Base-by-base conservation (phyloP, 208 protist species). In the Leishmania mexicana region DNA sequence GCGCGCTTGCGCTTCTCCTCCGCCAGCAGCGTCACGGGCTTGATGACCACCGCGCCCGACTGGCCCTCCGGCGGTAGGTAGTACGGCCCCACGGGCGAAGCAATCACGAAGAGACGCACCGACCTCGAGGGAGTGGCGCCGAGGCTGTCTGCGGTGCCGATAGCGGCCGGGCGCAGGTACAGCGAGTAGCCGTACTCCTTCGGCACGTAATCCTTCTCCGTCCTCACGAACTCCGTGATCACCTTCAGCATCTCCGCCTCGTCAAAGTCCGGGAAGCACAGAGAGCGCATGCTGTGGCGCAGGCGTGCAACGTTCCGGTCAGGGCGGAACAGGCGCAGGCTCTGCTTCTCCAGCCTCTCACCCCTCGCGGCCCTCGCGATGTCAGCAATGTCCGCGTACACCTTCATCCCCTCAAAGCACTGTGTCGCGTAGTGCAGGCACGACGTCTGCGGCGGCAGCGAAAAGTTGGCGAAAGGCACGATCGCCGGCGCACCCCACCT, bases 341-440 rank as follows among this genome's bases (percentile, higher is more conserved):
- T 83, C 42, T 81, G 83, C n/a, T 81, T 42, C 72, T 58, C 64
- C 53, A 87, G 78, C 60, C 35, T 67, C 86, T 93, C 86, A 8
- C 88, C 88, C 38, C 68, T 83, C 53, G 80, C 28, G 54, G 72
- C 85, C 71, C 79, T 84, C 31, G 91, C 83, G 67, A 96, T 98
- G 21, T 96, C 87, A 0, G 82, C 68, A 21, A 86, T 80, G 71
- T 99, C 89, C 51, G 94, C 94, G 91, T 99, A 99, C 45, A 98
- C 99, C 90, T 99, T 99, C 90, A 99, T 95, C 51, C 99, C 99
- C 86, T 99, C 99, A 83, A 99, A 99, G 92, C 97, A 99, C 86
- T 89, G 80, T 28, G 91, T 67, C 0, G 81, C 98, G 87, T 99
- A 99, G 84, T 99, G 99, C 21, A 99, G 86, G 31, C 91, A 92